Conservation (phyloP, 1,139 yeast species). For the Geotrichum aggregatum region DNA sequence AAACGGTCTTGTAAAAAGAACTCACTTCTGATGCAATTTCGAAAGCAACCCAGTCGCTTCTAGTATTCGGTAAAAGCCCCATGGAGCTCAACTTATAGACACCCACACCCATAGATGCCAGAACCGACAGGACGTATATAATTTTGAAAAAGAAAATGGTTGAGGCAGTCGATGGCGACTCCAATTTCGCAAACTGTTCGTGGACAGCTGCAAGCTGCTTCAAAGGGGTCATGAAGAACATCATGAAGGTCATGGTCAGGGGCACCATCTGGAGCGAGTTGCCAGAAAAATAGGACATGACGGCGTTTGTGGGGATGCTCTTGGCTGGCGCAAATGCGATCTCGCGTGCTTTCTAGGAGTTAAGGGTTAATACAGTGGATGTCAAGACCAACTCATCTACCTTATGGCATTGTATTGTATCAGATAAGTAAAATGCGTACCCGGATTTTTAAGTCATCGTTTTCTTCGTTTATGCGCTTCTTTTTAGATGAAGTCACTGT, state of each 20-base stretch:
- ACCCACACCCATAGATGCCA: constrained; percentile 68
- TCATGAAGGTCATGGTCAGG: constrained; percentile 82
- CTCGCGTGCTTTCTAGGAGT: constrained; percentile 83
- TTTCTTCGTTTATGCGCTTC: constrained; percentile 21
- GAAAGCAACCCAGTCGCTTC: constrained; percentile 92
- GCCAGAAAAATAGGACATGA: constrained; percentile 94
- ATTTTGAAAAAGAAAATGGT: constrained; percentile 49
- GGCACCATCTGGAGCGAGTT: constrained; percentile 86
- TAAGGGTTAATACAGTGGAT: constrained; percentile 24
- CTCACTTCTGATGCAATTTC: constrained; percentile 48
- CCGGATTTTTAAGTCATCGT: constrained; percentile 34
- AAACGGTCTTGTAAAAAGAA: too few species aligned
- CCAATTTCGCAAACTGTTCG: constrained; percentile 40
- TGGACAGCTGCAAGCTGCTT: constrained; percentile 63
- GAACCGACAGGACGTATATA: constrained; percentile 55
- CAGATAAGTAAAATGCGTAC: constrained; percentile 9
- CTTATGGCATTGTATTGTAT: too few species aligned
- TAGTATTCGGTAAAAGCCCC: constrained; percentile 87
- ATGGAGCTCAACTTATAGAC: constrained; percentile 77
- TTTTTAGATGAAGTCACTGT: constrained; percentile 12
- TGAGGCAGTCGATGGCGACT: constrained; percentile 34
- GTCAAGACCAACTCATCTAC: background rate
- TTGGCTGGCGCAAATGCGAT: constrained; percentile 80
- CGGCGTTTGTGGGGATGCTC: constrained; percentile 76
- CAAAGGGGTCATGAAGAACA: constrained; percentile 66